Percentiles rank a stretch among this genome's conserved stretches.
phyloP scores from a whole-genome alignment of 495 filamentous ascomycete genomes.

The Amphirosellinia nigrospora region DNA sequence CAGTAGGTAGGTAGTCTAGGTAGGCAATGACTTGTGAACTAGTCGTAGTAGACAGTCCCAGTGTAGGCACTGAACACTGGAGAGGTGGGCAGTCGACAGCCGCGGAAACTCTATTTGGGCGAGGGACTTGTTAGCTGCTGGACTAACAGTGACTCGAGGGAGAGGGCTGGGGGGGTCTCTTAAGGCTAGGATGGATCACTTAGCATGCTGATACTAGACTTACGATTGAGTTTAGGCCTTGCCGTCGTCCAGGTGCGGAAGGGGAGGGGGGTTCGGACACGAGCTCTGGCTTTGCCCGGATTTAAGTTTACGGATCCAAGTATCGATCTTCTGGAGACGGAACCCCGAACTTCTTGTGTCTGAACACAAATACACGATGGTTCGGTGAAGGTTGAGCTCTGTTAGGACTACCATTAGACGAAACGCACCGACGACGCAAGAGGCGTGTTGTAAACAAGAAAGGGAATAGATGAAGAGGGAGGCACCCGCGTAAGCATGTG shows the following conservation, averaged over 20 bases:
- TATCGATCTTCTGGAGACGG: background rate
- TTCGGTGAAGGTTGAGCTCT: background rate
- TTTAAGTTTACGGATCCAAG: conserved; percentile 13
- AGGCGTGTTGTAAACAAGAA: background rate
- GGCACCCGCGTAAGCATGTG: no score
- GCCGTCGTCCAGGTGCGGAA: background rate
- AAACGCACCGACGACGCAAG: no score
- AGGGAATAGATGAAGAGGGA: background rate
- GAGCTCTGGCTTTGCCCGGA: background rate
- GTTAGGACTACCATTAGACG: background rate
- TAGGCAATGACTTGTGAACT: background rate
- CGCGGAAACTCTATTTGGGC: conserved; percentile 31
- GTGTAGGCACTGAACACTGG: background rate
- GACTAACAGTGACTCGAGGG: background rate
- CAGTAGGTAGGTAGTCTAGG: background rate
- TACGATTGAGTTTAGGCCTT: conserved; percentile 34
- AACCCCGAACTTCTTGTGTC: background rate
- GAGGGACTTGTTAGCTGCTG: conserved; percentile 9
- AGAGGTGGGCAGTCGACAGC: background rate
- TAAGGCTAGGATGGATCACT: background rate
- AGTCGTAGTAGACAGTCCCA: background rate
- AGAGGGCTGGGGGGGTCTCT: background rate
- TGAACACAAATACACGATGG: background rate
- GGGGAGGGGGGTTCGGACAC: background rate
- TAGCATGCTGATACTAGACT: conserved; percentile 13